phyloP scores from a whole-genome alignment of 179 eudicot species.

The Silene noctiflora region DNA sequence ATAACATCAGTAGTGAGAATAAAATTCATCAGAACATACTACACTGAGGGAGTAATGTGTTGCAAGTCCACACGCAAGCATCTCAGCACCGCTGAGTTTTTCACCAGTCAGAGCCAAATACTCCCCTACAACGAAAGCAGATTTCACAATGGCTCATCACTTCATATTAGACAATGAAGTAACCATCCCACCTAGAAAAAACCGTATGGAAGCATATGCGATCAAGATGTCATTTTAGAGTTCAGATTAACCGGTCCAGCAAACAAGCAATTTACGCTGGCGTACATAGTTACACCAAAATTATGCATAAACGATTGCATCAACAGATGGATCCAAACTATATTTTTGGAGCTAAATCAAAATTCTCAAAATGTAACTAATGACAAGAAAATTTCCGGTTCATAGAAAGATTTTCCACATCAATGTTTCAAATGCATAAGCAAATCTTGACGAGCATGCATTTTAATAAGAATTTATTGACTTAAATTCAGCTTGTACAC shows the following conservation, averaged over 20 bases:
- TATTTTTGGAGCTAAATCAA: neutral
- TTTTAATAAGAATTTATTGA: neutral
- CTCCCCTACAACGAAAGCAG: constrained; percentile 53
- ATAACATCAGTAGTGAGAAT: constrained; percentile 12
- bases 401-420: neutral
- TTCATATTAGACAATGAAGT: neutral
- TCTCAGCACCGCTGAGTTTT: constrained; percentile 76
- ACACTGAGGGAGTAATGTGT: constrained; percentile 67
- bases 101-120: constrained; percentile 82
- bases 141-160: neutral
- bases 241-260: neutral
- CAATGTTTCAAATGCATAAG: neutral
- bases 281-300: neutral
- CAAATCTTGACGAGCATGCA: constrained; percentile 4
- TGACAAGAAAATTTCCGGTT: neutral
- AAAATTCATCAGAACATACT: constrained; percentile 38
- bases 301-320: neutral
- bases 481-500: neutral
- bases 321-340: neutral
- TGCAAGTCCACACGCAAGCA: constrained; percentile 90
- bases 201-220: too few species aligned
- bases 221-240: neutral
- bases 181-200: constrained; percentile 8
- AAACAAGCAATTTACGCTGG: neutral
- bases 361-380: neutral